Conservation (phyloP, 768 basidiomycete genomes). For the Nevesoporus exiguus region DNA sequence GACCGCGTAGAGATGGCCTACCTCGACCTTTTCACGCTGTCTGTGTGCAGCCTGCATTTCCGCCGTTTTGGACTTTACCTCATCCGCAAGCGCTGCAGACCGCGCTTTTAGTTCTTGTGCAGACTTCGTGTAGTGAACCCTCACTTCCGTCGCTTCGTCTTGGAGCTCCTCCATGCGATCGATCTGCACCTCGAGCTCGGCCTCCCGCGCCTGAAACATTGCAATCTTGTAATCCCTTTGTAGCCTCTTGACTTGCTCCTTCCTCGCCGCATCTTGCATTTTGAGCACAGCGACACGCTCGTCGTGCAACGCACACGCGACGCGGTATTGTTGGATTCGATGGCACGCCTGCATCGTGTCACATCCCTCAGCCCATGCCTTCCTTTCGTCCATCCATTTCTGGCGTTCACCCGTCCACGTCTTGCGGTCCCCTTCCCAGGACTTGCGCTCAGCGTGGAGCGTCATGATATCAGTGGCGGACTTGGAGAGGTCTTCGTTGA, state of each 20-base stretch:
- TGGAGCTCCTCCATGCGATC: constrained; percentile 50
- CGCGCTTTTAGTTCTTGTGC: constrained; percentile 31
- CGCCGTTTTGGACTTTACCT: constrained; percentile 39
- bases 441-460: constrained; percentile 39
- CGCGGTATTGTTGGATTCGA: constrained; percentile 60
- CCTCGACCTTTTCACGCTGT: constrained; percentile 48
- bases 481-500: constrained; percentile 47
- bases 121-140: constrained; percentile 24
- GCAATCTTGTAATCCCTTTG: constrained; percentile 66
- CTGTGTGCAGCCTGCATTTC: constrained; percentile 38
- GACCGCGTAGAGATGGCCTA: constrained; percentile 20
- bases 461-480: constrained; percentile 27
- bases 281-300: constrained; percentile 50
- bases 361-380: constrained; percentile 59
- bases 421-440: constrained; percentile 27
- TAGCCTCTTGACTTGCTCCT: constrained; percentile 55
- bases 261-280: constrained; percentile 51
- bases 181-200: constrained; percentile 53
- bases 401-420: constrained; percentile 25
- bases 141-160: constrained; percentile 24
- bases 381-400: constrained; percentile 51
- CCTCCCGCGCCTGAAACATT: constrained; percentile 63
- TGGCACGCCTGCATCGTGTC: constrained; percentile 61
- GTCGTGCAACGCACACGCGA: constrained; percentile 50
- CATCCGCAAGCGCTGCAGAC: constrained; percentile 32